These are phyloP conservation scores for Porodaedalea pini DNA, from an alignment of 1,284 basidiomycete genomes.

Conservation along the genomic window DNA sequence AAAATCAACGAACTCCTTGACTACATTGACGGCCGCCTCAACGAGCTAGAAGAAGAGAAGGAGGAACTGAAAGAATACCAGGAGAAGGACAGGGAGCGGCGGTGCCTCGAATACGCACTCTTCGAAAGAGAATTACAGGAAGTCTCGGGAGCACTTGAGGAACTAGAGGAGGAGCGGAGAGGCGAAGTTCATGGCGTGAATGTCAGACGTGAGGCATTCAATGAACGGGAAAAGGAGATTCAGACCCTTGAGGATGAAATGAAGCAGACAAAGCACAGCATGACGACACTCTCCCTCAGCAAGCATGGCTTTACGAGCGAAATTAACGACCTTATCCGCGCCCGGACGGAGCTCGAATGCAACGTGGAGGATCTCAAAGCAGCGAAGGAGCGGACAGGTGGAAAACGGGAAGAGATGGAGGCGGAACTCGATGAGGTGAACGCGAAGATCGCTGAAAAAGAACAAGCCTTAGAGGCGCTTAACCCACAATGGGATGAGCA, in stretches of 20 bases:
- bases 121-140: slow-evolving; percentile 91
- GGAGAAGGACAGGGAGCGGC: slow-evolving; percentile 89
- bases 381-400: slow-evolving; percentile 57
- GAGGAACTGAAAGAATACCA: slow-evolving; percentile 97
- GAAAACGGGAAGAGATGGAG: slow-evolving; percentile 61
- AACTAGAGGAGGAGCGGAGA: slow-evolving; percentile 79
- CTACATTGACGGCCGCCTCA: slow-evolving; percentile 87
- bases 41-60: slow-evolving; percentile 95
- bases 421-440: slow-evolving; percentile 64
- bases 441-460: slow-evolving; percentile 58
- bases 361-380: slow-evolving; percentile 77
- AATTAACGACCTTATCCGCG: slow-evolving; percentile 73
- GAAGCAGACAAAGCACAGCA: slow-evolving; percentile 63
- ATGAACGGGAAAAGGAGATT: slow-evolving; percentile 78
- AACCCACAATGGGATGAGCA: slow-evolving; percentile 65
- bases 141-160: slow-evolving; percentile 78
- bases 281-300: slow-evolving; percentile 66
- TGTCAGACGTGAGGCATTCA: slow-evolving; percentile 75
- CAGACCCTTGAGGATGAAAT: slow-evolving; percentile 77
- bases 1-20: slow-evolving; percentile 91
- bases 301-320: slow-evolving; percentile 74
- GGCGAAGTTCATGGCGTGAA: slow-evolving; percentile 85
- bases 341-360: slow-evolving; percentile 79
- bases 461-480: slow-evolving; percentile 58
- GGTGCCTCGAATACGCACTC: slow-evolving; percentile 94